Evolutionary conservation across 2,329 filamentous ascomycete genomes (phyloP), one percentile per base, ranked within the genome.

Genomic region (Thelonectria rubi): DNA sequence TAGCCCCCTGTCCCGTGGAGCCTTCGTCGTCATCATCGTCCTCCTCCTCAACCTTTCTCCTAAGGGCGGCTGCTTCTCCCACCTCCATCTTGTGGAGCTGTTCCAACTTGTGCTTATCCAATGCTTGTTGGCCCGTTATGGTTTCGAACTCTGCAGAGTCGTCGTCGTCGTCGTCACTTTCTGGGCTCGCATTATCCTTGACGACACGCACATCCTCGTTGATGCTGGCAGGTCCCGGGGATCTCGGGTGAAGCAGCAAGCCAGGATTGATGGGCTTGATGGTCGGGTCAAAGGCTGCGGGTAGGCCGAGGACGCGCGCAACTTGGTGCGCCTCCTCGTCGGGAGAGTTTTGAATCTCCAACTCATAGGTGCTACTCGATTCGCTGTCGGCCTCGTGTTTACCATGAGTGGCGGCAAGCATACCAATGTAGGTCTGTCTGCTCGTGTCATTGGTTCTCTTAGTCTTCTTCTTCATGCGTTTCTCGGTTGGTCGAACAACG

Each of bases 381-480:
- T 84, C 82, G 73, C 80, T 84, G 60, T 88, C 84, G 63, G 84
- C 84, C 70, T 88, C 86, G 69, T 88, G 86, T 50, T 80, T 81
- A 34, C 84, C 84, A 46, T 80, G 74, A 9, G 78, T 84, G 69
- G 91, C 84, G 53, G 91, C 87, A 10, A 97, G 80, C 77, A 97
- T 93, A 55, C 89, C 86, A 53, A 89, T 83, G 74, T 97, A 97
- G 46, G 88, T 91, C 67, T 91, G 88, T 34, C 93, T 86, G 15
- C 81, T 83, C 6, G 92, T 89, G 69, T 97, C 92, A 55, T 91
- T 88, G 52, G 88, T 85, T 30, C 94, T 88, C 80, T 97, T 97
- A 61, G 86, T 85, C 78, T 95, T 96, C 80, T 96, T 96, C 79
- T 95, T 95, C 73, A 92, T 87, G 18, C 94, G 90, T 79, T 96